Percentiles rank a stretch among this genome's conserved stretches.
Conservation (phyloP, 176 grass and related monocot species). For the Ampelocalamus luodianensis region DNA sequence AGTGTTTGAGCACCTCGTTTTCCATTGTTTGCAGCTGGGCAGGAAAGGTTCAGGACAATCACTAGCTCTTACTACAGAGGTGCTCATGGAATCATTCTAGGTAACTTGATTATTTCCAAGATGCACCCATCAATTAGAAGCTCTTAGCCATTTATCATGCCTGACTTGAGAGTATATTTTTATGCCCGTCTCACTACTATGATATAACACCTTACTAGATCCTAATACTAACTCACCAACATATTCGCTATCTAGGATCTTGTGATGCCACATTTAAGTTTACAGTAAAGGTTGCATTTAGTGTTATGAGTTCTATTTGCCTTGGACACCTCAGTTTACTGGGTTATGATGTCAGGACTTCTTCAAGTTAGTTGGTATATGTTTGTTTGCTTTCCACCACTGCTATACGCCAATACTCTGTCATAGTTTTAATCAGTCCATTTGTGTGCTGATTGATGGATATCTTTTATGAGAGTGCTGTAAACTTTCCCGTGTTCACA, state of each 20-base stretch:
- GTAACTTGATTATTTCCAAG: conserved; percentile 46
- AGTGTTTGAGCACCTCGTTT: background rate
- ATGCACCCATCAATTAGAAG: conserved; percentile 10
- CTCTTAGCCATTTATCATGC: conserved; percentile 11
- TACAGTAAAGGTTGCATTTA: background rate
- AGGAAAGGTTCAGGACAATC: conserved; percentile 94
- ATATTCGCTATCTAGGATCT: conserved; percentile 4
- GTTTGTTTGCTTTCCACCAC: background rate
- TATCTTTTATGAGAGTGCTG: background rate
- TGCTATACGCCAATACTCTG: background rate
- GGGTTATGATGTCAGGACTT: background rate
- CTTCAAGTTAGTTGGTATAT: background rate
- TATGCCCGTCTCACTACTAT: background rate
- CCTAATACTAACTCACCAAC: no score
- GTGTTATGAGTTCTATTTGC: background rate
- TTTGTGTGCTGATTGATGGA: background rate
- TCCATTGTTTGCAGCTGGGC: conserved; percentile 74
- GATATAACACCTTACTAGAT: background rate
- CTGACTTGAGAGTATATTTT: conserved; percentile 7
- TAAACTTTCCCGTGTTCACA: background rate
- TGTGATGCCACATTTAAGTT: background rate
- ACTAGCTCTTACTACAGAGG: conserved; percentile 98
- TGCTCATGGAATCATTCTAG: conserved; percentile 95
- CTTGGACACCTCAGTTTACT: background rate
- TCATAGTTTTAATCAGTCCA: background rate